Evolutionary conservation across 148 eudicot species (phyloP).

Genomic region (Fagopyrum homotropicum): DNA sequence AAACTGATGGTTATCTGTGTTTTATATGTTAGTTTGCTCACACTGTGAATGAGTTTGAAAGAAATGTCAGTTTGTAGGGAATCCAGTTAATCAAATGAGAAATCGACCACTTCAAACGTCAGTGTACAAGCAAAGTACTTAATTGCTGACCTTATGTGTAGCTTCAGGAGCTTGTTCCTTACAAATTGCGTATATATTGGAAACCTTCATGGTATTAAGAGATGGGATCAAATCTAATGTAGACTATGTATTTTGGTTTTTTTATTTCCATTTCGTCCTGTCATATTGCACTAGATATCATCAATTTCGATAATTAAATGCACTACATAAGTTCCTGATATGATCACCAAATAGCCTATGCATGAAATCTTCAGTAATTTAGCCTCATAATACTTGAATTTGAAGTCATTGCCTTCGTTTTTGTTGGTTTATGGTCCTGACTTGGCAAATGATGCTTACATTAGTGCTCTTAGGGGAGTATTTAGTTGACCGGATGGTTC

Average conservation of each 20-base stretch:
- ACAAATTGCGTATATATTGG: not conserved
- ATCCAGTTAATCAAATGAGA: not conserved
- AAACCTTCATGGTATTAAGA: not conserved
- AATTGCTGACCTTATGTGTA: not conserved
- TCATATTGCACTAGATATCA: not conserved
- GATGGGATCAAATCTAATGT: not conserved
- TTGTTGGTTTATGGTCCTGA: not conserved
- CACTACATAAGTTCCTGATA: not conserved
- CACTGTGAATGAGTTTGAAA: not conserved
- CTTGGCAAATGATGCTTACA: not conserved
- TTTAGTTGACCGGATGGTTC: not conserved
- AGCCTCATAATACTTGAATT: not conserved
- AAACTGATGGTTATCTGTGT: not conserved
- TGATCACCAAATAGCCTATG: not conserved
- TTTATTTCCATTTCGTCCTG: not conserved
- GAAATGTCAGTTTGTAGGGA: not conserved
- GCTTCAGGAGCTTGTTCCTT: too few species aligned
- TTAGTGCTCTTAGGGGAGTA: not conserved
- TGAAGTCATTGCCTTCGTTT: not conserved
- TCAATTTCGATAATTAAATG: not conserved
- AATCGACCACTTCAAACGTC: not conserved
- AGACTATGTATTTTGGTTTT: not conserved
- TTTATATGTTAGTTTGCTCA: not conserved
- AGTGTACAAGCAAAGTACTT: not conserved
- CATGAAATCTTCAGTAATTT: not conserved